Percentiles rank a stretch among this genome's conserved stretches.
Conservation (phyloP, 345 rosid genomes). For the Lepidium sativum region DNA sequence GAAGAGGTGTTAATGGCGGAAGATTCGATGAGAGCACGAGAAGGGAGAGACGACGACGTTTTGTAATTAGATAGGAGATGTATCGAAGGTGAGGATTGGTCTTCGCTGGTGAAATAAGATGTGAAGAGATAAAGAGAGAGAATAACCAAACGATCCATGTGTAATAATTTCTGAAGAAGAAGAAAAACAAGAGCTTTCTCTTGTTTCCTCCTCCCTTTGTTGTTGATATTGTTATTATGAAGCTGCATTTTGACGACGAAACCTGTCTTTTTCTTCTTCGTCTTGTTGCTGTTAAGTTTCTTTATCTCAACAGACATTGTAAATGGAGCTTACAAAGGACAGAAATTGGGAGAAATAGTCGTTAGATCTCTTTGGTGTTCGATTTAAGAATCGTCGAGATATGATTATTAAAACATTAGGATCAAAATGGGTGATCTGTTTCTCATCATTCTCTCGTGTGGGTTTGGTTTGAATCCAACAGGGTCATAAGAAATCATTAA, state of each 20-base stretch:
- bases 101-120: slow-evolving; percentile 45
- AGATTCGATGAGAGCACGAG: slow-evolving; percentile 77
- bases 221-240: slow-evolving; percentile 17
- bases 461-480: slow-evolving; percentile 26
- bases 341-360: slow-evolving; percentile 31
- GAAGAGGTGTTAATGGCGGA: slow-evolving; percentile 8
- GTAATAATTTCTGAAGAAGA: slow-evolving; percentile 52
- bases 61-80: slow-evolving; percentile 31
- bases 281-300: slow-evolving; percentile 15
- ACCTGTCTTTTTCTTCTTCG: slow-evolving; percentile 31
- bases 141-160: slow-evolving; percentile 79
- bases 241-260: slow-evolving; percentile 63
- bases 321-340: slow-evolving; percentile 44
- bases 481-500: slow-evolving; percentile 6
- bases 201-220: slow-evolving; percentile 30
- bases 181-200: slow-evolving; percentile 30
- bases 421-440: slow-evolving; percentile 21
- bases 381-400: too few species aligned
- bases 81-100: slow-evolving; percentile 44
- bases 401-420: not conserved
- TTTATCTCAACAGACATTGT: slow-evolving; percentile 27
- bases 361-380: slow-evolving; percentile 25
- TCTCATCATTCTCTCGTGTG: slow-evolving; percentile 24
- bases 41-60: slow-evolving; percentile 38
- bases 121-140: slow-evolving; percentile 61